phyloP scores from a whole-genome alignment of 2,329 filamentous ascomycete species.

The Curvularia verruculosa region DNA sequence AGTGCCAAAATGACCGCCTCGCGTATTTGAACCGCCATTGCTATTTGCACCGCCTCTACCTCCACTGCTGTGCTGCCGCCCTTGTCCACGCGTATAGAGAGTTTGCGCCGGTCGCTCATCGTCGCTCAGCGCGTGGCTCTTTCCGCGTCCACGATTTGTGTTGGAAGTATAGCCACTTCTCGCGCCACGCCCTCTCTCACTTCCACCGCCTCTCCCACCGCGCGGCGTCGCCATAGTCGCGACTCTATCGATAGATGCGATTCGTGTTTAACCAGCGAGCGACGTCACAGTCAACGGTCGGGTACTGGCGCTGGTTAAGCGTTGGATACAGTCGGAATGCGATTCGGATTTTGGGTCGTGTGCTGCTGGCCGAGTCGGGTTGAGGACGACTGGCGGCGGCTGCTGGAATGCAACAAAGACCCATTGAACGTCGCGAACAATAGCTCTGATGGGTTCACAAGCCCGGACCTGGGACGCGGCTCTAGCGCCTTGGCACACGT shows the following conservation, averaged over 20 bases:
- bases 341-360: neutral
- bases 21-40: conserved; percentile 6
- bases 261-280: conserved; percentile 13
- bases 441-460: conserved; percentile 12
- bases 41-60: conserved; percentile 6
- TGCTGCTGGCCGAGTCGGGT: conserved; percentile 26
- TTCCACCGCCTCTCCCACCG: conserved; percentile 28
- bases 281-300: conserved; percentile 3
- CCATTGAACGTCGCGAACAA: conserved; percentile 23
- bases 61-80: conserved; percentile 6
- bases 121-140: conserved; percentile 20
- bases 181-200: conserved; percentile 23
- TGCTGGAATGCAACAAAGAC: conserved; percentile 27
- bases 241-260: conserved; percentile 15
- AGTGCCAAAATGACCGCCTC: conserved; percentile 9
- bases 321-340: neutral
- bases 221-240: conserved; percentile 41
- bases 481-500: conserved; percentile 21
- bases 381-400: conserved; percentile 29
- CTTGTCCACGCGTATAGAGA: conserved; percentile 15
- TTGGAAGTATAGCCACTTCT: conserved; percentile 15
- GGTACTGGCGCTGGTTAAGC: conserved; percentile 3
- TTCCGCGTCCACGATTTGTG: conserved; percentile 23
- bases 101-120: conserved; percentile 19
- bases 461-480: conserved; percentile 19